Conservation (phyloP, 1,284 basidiomycete genomes). For the Malassezia psittaci region DNA sequence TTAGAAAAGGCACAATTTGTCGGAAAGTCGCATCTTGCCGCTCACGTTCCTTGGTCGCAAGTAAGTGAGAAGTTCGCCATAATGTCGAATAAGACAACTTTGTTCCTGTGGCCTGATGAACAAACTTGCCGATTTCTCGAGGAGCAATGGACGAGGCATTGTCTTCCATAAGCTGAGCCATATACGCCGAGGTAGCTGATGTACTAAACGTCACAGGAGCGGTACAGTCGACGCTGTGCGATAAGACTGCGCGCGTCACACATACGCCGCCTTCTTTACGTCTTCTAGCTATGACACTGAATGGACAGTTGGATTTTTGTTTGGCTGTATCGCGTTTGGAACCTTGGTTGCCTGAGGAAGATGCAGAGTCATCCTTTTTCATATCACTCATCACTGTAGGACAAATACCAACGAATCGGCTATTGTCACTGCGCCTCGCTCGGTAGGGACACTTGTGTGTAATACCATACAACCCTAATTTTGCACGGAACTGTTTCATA, state of each 20-base stretch:
- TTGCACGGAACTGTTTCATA: conserved; percentile 17
- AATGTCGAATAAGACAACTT: conserved; percentile 18
- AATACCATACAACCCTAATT: conserved; percentile 16
- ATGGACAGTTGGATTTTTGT: conserved; percentile 3
- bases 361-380: conserved; percentile 8
- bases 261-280: conserved; percentile 18
- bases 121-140: conserved; percentile 18
- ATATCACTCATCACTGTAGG: conserved; percentile 15
- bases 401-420: conserved; percentile 16
- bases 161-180: conserved; percentile 18
- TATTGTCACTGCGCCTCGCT: conserved; percentile 18
- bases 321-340: neutral
- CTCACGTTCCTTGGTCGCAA: conserved; percentile 15
- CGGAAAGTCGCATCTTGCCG: conserved; percentile 17
- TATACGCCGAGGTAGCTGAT: conserved; percentile 18
- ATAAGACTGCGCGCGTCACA: conserved; percentile 14
- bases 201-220: conserved; percentile 16
- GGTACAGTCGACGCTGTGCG: conserved; percentile 9
- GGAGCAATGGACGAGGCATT: conserved; percentile 12
- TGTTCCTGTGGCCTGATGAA: conserved; percentile 16
- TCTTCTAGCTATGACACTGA: conserved; percentile 15
- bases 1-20: conserved; percentile 16
- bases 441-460: conserved; percentile 19
- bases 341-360: neutral
- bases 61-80: conserved; percentile 18